Conservation (phyloP, 1,284 basidiomycete genomes). For the Blastosporella zonata region DNA sequence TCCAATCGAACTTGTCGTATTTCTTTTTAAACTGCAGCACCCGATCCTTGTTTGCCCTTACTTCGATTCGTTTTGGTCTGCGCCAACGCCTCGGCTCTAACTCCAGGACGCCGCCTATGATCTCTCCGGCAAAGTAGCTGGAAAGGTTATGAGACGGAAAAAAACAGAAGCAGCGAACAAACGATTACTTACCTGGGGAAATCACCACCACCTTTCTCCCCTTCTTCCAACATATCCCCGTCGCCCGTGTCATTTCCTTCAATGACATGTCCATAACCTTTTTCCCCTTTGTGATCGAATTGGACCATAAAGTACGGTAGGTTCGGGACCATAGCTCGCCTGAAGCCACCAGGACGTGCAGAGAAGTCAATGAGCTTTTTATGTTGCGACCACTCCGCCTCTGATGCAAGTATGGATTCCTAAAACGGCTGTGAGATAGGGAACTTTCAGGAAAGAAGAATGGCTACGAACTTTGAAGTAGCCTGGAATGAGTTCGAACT, state of each 20-base stretch:
- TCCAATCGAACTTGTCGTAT: constrained; percentile 79
- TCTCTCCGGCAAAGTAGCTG: constrained; percentile 93
- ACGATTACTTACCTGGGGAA: constrained; percentile 72
- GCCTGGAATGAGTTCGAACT: constrained; percentile 83
- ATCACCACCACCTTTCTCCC: constrained; percentile 83
- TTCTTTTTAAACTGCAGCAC: constrained; percentile 64
- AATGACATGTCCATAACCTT: constrained; percentile 96
- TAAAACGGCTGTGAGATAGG: constrained; percentile 28
- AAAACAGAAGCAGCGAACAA: not conserved
- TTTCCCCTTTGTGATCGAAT: constrained; percentile 96
- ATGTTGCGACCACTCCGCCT: constrained; percentile 97
- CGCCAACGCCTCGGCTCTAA: constrained; percentile 88
- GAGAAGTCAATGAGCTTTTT: constrained; percentile 96
- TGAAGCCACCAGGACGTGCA: constrained; percentile 83
- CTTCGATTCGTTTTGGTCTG: constrained; percentile 74
- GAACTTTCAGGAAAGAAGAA: not conserved
- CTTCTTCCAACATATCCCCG: constrained; percentile 73
- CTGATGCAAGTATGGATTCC: constrained; percentile 91
- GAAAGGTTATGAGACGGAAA: constrained; percentile 7
- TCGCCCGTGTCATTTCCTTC: constrained; percentile 78
- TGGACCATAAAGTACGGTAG: constrained; percentile 98
- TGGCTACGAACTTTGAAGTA: constrained; percentile 77
- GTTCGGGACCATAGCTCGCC: constrained; percentile 91
- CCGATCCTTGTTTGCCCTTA: constrained; percentile 66
- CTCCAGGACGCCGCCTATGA: constrained; percentile 89